Conservation (phyloP, 2,329 filamentous ascomycete species). For the Cadophora luteo-olivacea region DNA sequence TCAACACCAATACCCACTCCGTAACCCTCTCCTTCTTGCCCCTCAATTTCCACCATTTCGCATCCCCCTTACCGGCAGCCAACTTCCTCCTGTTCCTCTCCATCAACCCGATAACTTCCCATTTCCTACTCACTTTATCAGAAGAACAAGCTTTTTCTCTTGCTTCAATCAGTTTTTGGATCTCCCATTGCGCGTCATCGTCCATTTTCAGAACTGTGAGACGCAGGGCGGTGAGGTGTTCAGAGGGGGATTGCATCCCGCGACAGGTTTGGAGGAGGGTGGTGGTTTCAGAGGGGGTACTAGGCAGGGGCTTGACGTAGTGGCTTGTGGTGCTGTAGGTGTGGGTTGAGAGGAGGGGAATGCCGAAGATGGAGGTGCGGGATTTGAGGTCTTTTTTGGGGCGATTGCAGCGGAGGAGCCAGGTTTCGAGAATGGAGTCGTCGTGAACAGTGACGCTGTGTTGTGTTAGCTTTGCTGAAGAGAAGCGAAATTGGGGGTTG, state of each 20-base stretch:
- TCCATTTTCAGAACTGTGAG: conserved; percentile 21
- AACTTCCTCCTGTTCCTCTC: conserved; percentile 25
- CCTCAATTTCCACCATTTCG: neutral
- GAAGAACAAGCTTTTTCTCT: conserved; percentile 21
- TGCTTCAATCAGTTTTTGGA: conserved; percentile 28
- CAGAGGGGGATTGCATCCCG: neutral
- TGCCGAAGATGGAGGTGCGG: conserved; percentile 22
- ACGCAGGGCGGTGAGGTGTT: conserved; percentile 5
- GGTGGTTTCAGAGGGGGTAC: conserved; percentile 22
- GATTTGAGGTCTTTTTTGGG: conserved; percentile 20
- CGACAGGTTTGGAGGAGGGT: conserved; percentile 2
- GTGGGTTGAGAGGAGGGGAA: conserved; percentile 21
- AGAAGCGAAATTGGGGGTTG: neutral
- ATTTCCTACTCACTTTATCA: conserved; percentile 12
- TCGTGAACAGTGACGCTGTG: conserved; percentile 8
- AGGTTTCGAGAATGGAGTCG: conserved; percentile 26
- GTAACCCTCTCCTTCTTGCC: conserved; percentile 19
- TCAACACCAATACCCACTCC: conserved; percentile 30
- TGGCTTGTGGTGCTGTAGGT: conserved; percentile 22
- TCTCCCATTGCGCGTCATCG: conserved; percentile 30
- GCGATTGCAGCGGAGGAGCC: conserved; percentile 27
- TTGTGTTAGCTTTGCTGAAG: neutral
- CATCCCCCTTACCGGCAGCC: neutral
- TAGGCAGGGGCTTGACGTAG: conserved; percentile 28
- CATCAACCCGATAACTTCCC: conserved; percentile 22